Conservation (phyloP, 2,329 filamentous ascomycete species). For the Fusarium sp. region DNA sequence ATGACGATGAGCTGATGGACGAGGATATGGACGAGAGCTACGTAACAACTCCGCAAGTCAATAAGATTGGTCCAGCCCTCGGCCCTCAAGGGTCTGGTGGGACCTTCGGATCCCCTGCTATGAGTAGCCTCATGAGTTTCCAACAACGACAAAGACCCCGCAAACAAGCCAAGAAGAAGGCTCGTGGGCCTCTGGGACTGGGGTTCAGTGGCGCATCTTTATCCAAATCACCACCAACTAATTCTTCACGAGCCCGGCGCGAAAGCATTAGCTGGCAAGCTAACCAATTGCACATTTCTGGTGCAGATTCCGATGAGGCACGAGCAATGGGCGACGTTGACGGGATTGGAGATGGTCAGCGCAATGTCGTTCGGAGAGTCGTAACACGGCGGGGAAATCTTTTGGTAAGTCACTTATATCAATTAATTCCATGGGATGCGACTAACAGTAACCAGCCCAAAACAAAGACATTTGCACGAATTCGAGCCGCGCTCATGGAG, state of each 20-base stretch:
- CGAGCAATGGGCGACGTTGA: slow-evolving; percentile 75
- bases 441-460: slow-evolving; percentile 76
- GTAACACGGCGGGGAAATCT: slow-evolving; percentile 92
- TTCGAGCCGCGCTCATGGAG: slow-evolving; percentile 88
- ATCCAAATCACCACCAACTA: slow-evolving; percentile 80
- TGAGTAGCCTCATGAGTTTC: slow-evolving; percentile 85
- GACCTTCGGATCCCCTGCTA: slow-evolving; percentile 77
- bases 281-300: slow-evolving; percentile 85
- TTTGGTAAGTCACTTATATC: slow-evolving; percentile 68
- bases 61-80: slow-evolving; percentile 66
- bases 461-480: slow-evolving; percentile 94
- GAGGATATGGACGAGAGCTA: slow-evolving; percentile 84
- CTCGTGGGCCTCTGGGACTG: slow-evolving; percentile 61
- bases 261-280: slow-evolving; percentile 93
- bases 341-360: slow-evolving; percentile 67
- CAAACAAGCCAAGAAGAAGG: slow-evolving; percentile 72
- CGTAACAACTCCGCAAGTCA: slow-evolving; percentile 83
- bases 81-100: slow-evolving; percentile 63
- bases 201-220: slow-evolving; percentile 64
- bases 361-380: slow-evolving; percentile 82
- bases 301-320: slow-evolving; percentile 73
- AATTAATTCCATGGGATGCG: neutral
- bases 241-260: slow-evolving; percentile 69
- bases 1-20: slow-evolving; percentile 77
- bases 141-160: slow-evolving; percentile 79